Conservation (phyloP, 371 early-diverging fungal species). For the Haplosporangium sp. region DNA sequence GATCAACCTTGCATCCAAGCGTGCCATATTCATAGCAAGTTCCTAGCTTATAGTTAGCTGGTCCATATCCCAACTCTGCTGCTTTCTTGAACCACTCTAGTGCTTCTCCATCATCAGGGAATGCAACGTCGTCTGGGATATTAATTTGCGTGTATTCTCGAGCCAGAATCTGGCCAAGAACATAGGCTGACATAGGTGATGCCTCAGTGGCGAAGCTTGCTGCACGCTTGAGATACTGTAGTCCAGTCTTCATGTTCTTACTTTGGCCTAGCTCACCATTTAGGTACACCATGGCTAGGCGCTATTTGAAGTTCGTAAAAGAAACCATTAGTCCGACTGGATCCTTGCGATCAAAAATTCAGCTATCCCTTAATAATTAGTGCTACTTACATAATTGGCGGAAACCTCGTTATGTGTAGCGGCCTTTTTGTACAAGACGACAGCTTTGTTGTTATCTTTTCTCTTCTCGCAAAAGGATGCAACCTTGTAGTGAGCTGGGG, state of each 20-base stretch:
- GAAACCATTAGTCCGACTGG: background rate
- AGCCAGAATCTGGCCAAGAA: conserved; percentile 70
- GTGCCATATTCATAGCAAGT: conserved; percentile 84
- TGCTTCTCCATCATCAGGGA: conserved; percentile 58
- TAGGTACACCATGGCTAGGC: conserved; percentile 68
- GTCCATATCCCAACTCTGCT: conserved; percentile 71
- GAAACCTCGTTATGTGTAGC: conserved; percentile 76
- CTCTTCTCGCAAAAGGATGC: conserved; percentile 67
- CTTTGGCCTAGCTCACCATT: conserved; percentile 73
- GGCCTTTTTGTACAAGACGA: conserved; percentile 80
- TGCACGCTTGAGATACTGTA: conserved; percentile 79
- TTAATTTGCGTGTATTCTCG: conserved; percentile 50
- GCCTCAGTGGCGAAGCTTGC: conserved; percentile 70
- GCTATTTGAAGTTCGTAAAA: conserved; percentile 33
- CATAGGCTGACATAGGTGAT: conserved; percentile 78
- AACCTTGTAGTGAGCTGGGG: conserved; percentile 59
- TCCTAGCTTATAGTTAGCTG: conserved; percentile 83
- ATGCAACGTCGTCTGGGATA: conserved; percentile 58
- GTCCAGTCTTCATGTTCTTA: conserved; percentile 72
- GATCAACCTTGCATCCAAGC: conserved; percentile 76
- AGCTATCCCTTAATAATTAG: background rate
- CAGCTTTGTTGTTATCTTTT: conserved; percentile 71
- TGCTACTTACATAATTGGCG: conserved; percentile 73
- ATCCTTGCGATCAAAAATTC: background rate
- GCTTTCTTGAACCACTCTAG: conserved; percentile 62